Evolutionary conservation across 768 basidiomycete species (phyloP).

Genomic region (Exsudoporus frostii): DNA sequence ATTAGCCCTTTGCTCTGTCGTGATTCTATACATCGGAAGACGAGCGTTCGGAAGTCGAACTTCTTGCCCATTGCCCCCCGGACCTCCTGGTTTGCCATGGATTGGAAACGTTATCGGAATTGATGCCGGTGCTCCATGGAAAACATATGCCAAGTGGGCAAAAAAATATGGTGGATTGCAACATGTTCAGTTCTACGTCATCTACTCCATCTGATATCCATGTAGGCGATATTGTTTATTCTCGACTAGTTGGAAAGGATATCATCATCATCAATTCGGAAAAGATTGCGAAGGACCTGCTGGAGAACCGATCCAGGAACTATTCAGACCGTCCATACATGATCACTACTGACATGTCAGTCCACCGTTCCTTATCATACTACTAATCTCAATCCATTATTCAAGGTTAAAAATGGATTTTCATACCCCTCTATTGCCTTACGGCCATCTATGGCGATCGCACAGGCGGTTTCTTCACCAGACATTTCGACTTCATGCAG

Average conservation of each 20-base stretch:
- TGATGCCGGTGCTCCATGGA: neutral
- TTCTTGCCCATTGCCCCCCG: neutral
- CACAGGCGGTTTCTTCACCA: conserved; percentile 24
- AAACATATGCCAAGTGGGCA: conserved; percentile 8
- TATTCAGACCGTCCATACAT: conserved; percentile 11
- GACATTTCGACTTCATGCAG: conserved; percentile 7
- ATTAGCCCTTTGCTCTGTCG: too few species aligned
- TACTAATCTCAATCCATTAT: neutral
- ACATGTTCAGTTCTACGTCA: too few species aligned
- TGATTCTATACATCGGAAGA: neutral
- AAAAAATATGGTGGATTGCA: conserved; percentile 1
- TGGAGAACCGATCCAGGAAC: conserved; percentile 6
- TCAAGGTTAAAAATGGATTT: conserved; percentile 11
- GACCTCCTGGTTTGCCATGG: conserved; percentile 8
- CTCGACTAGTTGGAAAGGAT: conserved; percentile 2
- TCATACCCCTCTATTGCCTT: conserved; percentile 13
- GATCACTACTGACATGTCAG: neutral
- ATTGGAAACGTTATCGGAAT: conserved; percentile 6
- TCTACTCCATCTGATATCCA: neutral
- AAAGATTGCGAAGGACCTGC: conserved; percentile 1
- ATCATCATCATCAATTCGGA: conserved; percentile 13
- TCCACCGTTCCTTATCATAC: neutral
- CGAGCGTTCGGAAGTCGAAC: neutral
- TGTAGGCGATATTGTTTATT: conserved; percentile 6
- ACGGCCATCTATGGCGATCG: conserved; percentile 24